Evolutionary conservation across 2,329 filamentous ascomycete species (phyloP).

Genomic region (Ascochyta rabiei): DNA sequence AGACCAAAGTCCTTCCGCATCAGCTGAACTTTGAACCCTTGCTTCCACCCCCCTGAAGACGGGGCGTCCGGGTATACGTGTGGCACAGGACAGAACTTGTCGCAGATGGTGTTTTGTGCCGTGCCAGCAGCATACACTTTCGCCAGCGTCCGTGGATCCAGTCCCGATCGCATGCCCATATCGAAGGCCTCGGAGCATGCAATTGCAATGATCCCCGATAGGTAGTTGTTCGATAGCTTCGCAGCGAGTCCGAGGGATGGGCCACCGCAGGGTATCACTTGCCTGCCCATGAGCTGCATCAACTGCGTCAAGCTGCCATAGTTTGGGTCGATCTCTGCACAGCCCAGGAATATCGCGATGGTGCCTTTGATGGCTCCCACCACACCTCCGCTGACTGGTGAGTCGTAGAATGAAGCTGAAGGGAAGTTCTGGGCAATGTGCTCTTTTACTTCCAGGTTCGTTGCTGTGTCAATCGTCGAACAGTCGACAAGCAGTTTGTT

Average conservation of each 20-base stretch:
- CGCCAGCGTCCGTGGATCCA: slow-evolving; percentile 61
- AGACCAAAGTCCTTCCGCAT: slow-evolving; percentile 66
- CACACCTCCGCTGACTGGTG: slow-evolving; percentile 60
- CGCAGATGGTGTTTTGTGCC: slow-evolving; percentile 59
- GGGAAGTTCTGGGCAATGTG: slow-evolving; percentile 48
- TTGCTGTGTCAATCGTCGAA: slow-evolving; percentile 62
- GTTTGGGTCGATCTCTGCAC: slow-evolving; percentile 53
- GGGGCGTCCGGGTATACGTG: slow-evolving; percentile 57
- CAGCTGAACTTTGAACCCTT: slow-evolving; percentile 64
- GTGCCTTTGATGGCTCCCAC: slow-evolving; percentile 59
- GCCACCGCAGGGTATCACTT: slow-evolving; percentile 62
- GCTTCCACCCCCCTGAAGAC: slow-evolving; percentile 56
- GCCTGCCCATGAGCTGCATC: slow-evolving; percentile 59
- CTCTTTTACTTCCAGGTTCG: slow-evolving; percentile 55
- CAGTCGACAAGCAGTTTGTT: slow-evolving; percentile 60
- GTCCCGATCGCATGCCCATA: slow-evolving; percentile 63
- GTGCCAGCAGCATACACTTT: slow-evolving; percentile 60
- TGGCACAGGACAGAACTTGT: slow-evolving; percentile 59
- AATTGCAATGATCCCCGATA: slow-evolving; percentile 64
- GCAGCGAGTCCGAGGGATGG: slow-evolving; percentile 62
- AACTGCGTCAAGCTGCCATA: slow-evolving; percentile 53
- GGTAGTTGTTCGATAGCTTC: slow-evolving; percentile 68
- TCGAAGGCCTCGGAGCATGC: slow-evolving; percentile 65
- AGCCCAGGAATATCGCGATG: slow-evolving; percentile 63
- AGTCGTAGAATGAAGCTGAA: slow-evolving; percentile 57